Percentiles rank a stretch among this genome's conserved stretches.
These are phyloP conservation scores for Punica granatum DNA, from an alignment of 345 rosid genomes.

Conservation along the genomic window DNA sequence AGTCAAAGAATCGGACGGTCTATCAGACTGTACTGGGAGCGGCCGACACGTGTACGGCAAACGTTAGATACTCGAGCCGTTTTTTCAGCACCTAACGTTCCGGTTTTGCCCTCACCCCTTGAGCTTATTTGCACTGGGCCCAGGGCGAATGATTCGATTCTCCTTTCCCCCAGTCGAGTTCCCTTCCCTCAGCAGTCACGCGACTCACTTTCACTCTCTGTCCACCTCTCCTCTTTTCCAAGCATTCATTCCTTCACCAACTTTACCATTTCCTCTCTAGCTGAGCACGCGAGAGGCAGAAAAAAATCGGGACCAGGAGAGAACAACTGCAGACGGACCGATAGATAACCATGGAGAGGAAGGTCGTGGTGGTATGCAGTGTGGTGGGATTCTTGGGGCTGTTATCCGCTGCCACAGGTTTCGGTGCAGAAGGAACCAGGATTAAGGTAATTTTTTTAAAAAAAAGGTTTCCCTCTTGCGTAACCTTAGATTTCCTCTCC, in stretches of 20 bases:
- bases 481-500: slow-evolving; percentile 1
- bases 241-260: neutral
- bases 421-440: slow-evolving; percentile 86
- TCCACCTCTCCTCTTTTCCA: neutral
- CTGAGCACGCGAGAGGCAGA: neutral
- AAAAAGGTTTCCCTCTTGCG: neutral
- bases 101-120: too few species aligned
- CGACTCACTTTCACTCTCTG: too few species aligned
- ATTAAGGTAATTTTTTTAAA: slow-evolving; percentile 79
- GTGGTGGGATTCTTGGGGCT: slow-evolving; percentile 55
- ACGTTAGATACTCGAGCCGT: too few species aligned
- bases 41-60: too few species aligned
- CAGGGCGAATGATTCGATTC: too few species aligned
- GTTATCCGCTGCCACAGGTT: slow-evolving; percentile 72
- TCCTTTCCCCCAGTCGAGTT: too few species aligned
- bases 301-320: neutral
- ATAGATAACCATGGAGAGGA: slow-evolving; percentile 46
- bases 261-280: neutral
- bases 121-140: too few species aligned
- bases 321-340: too few species aligned
- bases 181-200: too few species aligned
- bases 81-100: too few species aligned
- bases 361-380: slow-evolving; percentile 41
- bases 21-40: too few species aligned
- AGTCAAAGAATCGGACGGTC: too few species aligned